Evolutionary conservation across 1,284 basidiomycete genomes (phyloP).

Genomic region (Trametes versicolor): DNA sequence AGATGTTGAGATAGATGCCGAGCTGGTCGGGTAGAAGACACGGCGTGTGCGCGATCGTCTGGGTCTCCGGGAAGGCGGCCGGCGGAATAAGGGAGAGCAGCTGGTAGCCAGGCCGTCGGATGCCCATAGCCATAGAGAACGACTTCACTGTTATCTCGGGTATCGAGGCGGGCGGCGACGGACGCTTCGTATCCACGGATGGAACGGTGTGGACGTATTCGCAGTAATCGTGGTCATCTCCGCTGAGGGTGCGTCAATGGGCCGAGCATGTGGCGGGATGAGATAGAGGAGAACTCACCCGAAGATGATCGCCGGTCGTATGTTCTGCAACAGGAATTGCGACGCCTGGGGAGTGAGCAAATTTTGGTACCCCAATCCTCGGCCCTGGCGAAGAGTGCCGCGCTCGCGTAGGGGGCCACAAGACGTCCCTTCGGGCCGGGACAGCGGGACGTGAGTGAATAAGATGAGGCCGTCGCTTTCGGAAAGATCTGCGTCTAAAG

Average conservation of each 20-base stretch:
- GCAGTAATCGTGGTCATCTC: constrained; percentile 77
- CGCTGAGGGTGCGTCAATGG: constrained; percentile 46
- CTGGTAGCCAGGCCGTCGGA: constrained; percentile 68
- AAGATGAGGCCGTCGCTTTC: constrained; percentile 48
- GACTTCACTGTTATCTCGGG: constrained; percentile 70
- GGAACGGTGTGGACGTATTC: constrained; percentile 56
- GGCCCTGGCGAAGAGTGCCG: constrained; percentile 60
- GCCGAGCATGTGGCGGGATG: not conserved
- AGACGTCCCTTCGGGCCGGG: constrained; percentile 55
- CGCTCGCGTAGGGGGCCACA: constrained; percentile 67
- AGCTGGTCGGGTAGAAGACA: constrained; percentile 70
- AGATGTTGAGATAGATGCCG: constrained; percentile 60
- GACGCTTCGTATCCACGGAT: constrained; percentile 35
- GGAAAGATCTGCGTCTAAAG: constrained; percentile 24
- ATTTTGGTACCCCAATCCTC: constrained; percentile 72
- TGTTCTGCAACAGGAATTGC: constrained; percentile 58
- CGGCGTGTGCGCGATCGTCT: constrained; percentile 53
- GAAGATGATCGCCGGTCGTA: constrained; percentile 61
- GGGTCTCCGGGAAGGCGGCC: constrained; percentile 7
- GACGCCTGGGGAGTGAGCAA: constrained; percentile 61
- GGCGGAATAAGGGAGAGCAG: constrained; percentile 64
- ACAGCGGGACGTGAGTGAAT: constrained; percentile 72
- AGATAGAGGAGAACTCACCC: constrained; percentile 47
- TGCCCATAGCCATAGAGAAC: constrained; percentile 67
- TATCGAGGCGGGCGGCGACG: constrained; percentile 42